Percentiles rank a stretch among this genome's conserved stretches.
phyloP scores from a whole-genome alignment of 1,139 yeast genomes.

The Yamadazyma membranifaciens region DNA sequence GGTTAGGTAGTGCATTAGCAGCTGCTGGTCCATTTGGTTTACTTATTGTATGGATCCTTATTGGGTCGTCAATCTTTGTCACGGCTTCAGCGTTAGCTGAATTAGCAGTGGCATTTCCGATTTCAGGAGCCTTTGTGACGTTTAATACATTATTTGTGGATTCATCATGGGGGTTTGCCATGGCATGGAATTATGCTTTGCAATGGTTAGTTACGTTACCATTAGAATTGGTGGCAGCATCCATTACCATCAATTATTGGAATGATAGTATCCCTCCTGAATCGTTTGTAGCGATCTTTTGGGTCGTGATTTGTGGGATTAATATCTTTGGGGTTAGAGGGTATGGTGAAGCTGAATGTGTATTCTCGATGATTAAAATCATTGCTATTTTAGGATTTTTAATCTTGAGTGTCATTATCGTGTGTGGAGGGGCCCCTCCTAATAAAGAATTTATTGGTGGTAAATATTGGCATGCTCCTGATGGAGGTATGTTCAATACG shows the following conservation, averaged over 20 bases:
- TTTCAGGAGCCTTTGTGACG: constrained; percentile 40
- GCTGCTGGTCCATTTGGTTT: constrained; percentile 39
- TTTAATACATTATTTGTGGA: constrained; percentile 37
- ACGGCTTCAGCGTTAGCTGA: constrained; percentile 38
- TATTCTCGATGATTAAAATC: constrained; percentile 30
- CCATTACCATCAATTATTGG: constrained; percentile 35
- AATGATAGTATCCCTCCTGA: constrained; percentile 25
- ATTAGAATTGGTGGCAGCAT: constrained; percentile 39
- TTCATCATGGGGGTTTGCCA: constrained; percentile 38
- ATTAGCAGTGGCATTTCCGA: constrained; percentile 40
- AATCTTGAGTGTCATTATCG: constrained; percentile 28
- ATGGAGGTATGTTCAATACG: constrained; percentile 29
- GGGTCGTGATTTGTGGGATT: constrained; percentile 26
- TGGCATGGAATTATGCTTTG: constrained; percentile 43
- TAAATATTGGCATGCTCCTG: constrained; percentile 30
- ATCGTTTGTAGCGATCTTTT: constrained; percentile 32
- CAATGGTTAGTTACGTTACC: constrained; percentile 42
- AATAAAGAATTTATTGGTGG: constrained; percentile 37
- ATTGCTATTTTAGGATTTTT: constrained; percentile 33
- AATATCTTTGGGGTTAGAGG: constrained; percentile 38
- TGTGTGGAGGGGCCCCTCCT: constrained; percentile 33
- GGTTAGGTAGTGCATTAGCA: constrained; percentile 30
- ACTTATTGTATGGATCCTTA: constrained; percentile 30
- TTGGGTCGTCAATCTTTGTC: constrained; percentile 31
- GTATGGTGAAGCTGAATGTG: constrained; percentile 36